These are phyloP conservation scores for Cryptosporidium felis DNA, from an alignment of 169 alveolate genomes.

Conservation along the genomic window DNA sequence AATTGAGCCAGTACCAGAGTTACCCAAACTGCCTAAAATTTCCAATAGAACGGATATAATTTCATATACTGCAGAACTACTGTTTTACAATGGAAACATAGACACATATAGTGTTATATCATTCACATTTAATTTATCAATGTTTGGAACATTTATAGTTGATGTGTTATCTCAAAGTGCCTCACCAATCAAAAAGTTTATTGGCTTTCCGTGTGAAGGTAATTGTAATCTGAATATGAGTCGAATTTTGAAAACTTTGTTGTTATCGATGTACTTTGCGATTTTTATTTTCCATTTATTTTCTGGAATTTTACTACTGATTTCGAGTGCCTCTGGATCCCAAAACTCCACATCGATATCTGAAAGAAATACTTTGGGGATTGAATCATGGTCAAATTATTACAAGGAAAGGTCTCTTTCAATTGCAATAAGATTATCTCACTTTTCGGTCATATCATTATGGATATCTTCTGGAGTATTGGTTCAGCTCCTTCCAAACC, in stretches of 20 bases:
- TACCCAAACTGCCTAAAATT: slow-evolving; percentile 36
- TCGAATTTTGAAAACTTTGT: not conserved
- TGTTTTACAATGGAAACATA: slow-evolving; percentile 43
- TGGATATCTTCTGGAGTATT: slow-evolving; percentile 45
- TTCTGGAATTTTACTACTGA: slow-evolving; percentile 31
- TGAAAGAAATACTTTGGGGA: not conserved
- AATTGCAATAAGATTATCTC: slow-evolving; percentile 30
- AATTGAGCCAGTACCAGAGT: slow-evolving; percentile 18
- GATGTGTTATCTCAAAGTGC: slow-evolving; percentile 43
- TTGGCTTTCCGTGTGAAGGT: slow-evolving; percentile 49
- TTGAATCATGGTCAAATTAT: slow-evolving; percentile 55
- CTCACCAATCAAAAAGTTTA: slow-evolving; percentile 41
- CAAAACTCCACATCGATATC: not conserved
- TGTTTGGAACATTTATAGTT: slow-evolving; percentile 24
- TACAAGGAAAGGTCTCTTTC: slow-evolving; percentile 51
- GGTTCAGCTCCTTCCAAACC: slow-evolving; percentile 36
- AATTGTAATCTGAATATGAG: slow-evolving; percentile 20
- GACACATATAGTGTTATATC: slow-evolving; percentile 36
- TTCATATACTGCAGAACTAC: slow-evolving; percentile 5
- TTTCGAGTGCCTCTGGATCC: slow-evolving; percentile 13
- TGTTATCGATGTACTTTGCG: slow-evolving; percentile 14
- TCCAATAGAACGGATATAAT: slow-evolving; percentile 46
- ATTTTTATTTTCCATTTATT: slow-evolving; percentile 28
- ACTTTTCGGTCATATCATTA: not conserved
- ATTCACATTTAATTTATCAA: slow-evolving; percentile 17